Evolutionary conservation across 1,284 basidiomycete species (phyloP).

Genomic region (Ustilago loliicola): DNA sequence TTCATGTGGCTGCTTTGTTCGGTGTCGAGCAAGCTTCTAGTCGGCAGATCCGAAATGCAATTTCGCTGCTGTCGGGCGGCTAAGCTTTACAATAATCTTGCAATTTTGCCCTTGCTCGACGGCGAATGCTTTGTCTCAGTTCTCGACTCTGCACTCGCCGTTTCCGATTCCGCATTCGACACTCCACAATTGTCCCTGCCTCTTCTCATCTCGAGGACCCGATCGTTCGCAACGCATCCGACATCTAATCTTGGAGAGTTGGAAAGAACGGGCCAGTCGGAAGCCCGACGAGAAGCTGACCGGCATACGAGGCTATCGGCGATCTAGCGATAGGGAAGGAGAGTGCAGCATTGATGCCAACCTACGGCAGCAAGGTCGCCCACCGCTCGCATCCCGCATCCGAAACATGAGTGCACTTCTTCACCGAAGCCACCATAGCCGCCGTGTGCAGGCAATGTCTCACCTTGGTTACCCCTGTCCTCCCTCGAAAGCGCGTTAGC

Average conservation of each 20-base stretch:
- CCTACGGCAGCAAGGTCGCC: neutral
- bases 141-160: too few species aligned
- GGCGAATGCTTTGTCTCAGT: constrained; percentile 17
- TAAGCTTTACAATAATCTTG: too few species aligned
- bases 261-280: too few species aligned
- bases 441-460: constrained; percentile 19
- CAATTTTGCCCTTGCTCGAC: neutral
- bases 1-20: constrained; percentile 1
- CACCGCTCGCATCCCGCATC: constrained; percentile 9
- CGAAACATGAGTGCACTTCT: constrained; percentile 13
- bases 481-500: constrained; percentile 6
- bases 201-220: neutral
- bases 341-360: neutral
- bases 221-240: neutral
- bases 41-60: neutral
- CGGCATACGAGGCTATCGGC: neutral
- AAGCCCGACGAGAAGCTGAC: too few species aligned
- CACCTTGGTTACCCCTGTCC: constrained; percentile 17
- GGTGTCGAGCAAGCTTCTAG: constrained; percentile 8
- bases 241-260: neutral
- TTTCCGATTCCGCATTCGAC: constrained; percentile 16
- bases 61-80: too few species aligned
- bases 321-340: neutral
- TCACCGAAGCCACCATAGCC: neutral
- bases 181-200: neutral